A percentile compares a stretch with the other conserved stretches of the same genome.
These are phyloP conservation scores for Nakazawaea pomicola DNA, from an alignment of 805 yeast species.

Conservation along the genomic window DNA sequence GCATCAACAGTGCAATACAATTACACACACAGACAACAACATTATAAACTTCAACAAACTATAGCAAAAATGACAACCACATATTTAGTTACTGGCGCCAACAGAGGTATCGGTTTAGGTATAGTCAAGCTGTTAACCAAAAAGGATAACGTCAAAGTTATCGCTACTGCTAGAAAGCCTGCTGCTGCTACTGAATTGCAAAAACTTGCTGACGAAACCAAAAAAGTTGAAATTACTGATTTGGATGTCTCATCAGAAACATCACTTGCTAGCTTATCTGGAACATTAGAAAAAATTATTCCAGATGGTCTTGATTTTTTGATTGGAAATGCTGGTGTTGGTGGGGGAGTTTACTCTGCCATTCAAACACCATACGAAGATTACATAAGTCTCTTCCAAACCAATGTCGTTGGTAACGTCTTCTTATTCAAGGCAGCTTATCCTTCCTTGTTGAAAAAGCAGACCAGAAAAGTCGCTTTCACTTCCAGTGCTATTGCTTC, in stretches of 20 bases:
- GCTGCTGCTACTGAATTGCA: neutral
- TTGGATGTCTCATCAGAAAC: slow-evolving; percentile 10
- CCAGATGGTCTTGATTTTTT: slow-evolving; percentile 12
- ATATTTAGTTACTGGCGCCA: slow-evolving; percentile 37
- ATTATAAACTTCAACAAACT: no score
- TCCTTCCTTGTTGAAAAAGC: slow-evolving; percentile 12
- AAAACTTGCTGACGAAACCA: neutral
- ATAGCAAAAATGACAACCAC: slow-evolving; percentile 11
- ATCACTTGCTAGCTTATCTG: slow-evolving; percentile 7
- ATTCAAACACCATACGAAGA: slow-evolving; percentile 24
- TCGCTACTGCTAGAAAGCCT: slow-evolving; percentile 16
- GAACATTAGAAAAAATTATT: slow-evolving; percentile 1
- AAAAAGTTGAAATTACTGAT: slow-evolving; percentile 7
- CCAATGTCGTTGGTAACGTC: slow-evolving; percentile 23
- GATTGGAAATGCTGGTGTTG: slow-evolving; percentile 11
- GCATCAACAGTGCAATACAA: no score
- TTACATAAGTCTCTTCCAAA: slow-evolving; percentile 29
- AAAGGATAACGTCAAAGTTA: slow-evolving; percentile 17
- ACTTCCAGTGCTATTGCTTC: slow-evolving; percentile 26
- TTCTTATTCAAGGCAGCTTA: slow-evolving; percentile 6
- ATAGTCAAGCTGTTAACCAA: slow-evolving; percentile 24
- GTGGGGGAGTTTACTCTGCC: neutral
- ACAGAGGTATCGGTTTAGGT: slow-evolving; percentile 36
- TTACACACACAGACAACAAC: no score
- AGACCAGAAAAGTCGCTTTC: slow-evolving; percentile 24